Conservation (phyloP, 176 grass and related monocot genomes). For the Avena insularis region DNA sequence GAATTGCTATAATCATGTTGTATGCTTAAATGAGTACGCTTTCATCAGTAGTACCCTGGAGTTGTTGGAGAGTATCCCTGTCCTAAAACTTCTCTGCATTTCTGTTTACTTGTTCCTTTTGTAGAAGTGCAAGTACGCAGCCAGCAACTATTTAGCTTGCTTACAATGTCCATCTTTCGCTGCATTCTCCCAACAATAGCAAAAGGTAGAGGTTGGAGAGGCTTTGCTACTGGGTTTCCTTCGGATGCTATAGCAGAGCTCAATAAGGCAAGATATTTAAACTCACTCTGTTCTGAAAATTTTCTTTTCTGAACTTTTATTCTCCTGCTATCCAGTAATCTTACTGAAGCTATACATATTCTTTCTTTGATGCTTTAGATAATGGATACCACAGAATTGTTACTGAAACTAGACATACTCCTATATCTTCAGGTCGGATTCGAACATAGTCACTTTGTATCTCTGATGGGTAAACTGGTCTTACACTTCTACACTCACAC, state of each 20-base stretch:
- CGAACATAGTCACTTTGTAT: background rate
- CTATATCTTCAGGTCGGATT: background rate
- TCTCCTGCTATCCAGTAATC: background rate
- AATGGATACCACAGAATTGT: background rate
- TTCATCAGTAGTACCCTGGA: background rate
- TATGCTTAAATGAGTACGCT: background rate
- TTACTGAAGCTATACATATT: conserved; percentile 5
- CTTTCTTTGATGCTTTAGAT: background rate
- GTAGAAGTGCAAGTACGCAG: background rate
- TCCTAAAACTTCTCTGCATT: conserved; percentile 5
- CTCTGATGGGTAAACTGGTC: background rate
- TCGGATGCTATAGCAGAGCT: conserved; percentile 59
- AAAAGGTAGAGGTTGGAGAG: conserved; percentile 51
- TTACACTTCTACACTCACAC: background rate
- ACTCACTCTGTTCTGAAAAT: background rate
- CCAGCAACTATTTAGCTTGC: background rate
- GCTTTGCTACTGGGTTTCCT: conserved; percentile 48
- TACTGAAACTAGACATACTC: background rate
- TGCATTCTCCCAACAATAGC: conserved; percentile 40
- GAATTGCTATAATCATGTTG: background rate
- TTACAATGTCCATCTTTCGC: conserved; percentile 37
- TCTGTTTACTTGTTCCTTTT: conserved; percentile 25
- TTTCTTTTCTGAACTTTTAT: background rate
- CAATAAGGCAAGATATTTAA: conserved; percentile 54
- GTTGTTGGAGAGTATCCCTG: background rate